These are phyloP conservation scores for Vanrija humicola DNA, from an alignment of 1,284 basidiomycete species.

Conservation along the genomic window DNA sequence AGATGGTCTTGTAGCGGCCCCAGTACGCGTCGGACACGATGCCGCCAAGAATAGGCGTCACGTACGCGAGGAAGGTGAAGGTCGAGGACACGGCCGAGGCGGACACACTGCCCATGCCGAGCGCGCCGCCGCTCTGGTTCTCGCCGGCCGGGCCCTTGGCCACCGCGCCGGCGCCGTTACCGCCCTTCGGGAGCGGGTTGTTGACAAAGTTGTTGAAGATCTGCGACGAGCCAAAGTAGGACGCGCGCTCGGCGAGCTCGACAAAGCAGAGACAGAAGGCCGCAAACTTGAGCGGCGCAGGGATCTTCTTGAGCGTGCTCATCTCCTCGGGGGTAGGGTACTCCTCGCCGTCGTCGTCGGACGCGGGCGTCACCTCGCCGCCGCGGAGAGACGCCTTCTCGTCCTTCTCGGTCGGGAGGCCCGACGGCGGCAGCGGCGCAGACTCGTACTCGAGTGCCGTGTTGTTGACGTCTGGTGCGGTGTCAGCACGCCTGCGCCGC, in stretches of 20 bases:
- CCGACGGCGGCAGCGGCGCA: background rate
- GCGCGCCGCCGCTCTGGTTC: constrained; percentile 57
- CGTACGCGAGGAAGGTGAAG: constrained; percentile 39
- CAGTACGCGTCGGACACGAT: constrained; percentile 62
- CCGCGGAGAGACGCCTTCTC: background rate
- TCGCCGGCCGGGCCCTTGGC: constrained; percentile 59
- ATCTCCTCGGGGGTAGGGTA: constrained; percentile 13
- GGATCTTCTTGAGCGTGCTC: constrained; percentile 6
- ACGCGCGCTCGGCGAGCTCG: constrained; percentile 28
- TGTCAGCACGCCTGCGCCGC: too few relatives aligned
- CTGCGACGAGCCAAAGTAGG: constrained; percentile 13
- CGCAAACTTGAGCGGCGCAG: constrained; percentile 10
- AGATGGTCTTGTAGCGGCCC: constrained; percentile 72
- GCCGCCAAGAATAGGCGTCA: constrained; percentile 34
- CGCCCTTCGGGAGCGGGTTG: constrained; percentile 56
- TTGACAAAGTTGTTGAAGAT: constrained; percentile 29
- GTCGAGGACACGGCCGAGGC: constrained; percentile 29
- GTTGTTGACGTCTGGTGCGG: too few relatives aligned
- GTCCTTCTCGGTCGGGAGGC: background rate
- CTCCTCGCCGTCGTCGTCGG: constrained; percentile 2
- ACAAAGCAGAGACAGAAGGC: constrained; percentile 13
- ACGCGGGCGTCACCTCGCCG: background rate
- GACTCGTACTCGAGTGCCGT: background rate
- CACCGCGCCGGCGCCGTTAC: constrained; percentile 68
- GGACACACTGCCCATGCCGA: constrained; percentile 28